Percentiles rank a stretch among this genome's conserved stretches.
These are phyloP conservation scores for Corylus heterophylla DNA, from an alignment of 306 rosid genomes.

Conservation along the genomic window DNA sequence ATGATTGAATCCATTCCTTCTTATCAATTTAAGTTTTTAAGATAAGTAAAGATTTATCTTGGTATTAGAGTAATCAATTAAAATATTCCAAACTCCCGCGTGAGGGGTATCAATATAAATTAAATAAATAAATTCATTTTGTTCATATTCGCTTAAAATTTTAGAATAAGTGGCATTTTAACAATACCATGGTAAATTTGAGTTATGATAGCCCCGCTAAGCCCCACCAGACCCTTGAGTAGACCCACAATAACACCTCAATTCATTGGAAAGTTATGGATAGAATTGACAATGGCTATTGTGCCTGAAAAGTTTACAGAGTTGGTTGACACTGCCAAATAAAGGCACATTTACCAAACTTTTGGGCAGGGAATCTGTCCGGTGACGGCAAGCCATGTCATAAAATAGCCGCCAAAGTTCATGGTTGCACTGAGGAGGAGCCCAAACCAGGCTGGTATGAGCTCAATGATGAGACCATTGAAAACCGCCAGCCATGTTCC, in stretches of 20 bases:
- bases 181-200: conserved; percentile 40
- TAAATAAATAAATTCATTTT: no score
- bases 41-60: no score
- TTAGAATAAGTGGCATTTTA: no score
- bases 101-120: no score
- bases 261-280: conserved; percentile 52
- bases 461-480: conserved; percentile 45
- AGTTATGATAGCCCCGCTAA: conserved; percentile 50
- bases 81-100: no score
- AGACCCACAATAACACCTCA: conserved; percentile 53
- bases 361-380: conserved; percentile 37
- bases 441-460: conserved; percentile 49
- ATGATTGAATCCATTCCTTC: no score
- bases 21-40: no score
- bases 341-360: conserved; percentile 53
- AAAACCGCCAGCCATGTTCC: conserved; percentile 46
- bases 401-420: conserved; percentile 50
- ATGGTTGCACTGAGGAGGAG: conserved; percentile 45
- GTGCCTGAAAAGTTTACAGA: conserved; percentile 51
- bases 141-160: no score
- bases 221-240: conserved; percentile 56
- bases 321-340: conserved; percentile 40
- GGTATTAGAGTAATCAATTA: no score
- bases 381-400: conserved; percentile 47
- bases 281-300: conserved; percentile 39